Base-by-base conservation (phyloP, 306 rosid species). In the Dryas drummondii region DNA sequence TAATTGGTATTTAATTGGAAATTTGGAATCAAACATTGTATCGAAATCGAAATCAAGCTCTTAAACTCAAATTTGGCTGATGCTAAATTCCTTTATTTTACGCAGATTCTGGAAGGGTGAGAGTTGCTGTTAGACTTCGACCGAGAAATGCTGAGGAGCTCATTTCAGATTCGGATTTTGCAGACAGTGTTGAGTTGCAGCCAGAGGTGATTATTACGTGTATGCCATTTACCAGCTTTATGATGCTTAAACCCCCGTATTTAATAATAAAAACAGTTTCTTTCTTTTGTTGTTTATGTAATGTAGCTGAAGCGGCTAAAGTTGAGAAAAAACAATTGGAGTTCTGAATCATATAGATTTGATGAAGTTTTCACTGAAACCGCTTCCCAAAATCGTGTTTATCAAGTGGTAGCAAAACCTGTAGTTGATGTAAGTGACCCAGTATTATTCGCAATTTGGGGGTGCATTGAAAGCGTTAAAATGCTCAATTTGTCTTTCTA, bases 281-380 rank as follows among this genome's bases (percentile, higher is more conserved):
- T 26, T 45, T 45, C 15, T 17, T 19, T 40, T 64, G 9, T 2
- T 54, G 11, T 46, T 1, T 59, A 51, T 19, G 17, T 56, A 75
- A 48, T 69, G 80, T 51, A 87, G 94, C 76, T 87, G 78, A 89
- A 89, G 86, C 85, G 91, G 82, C 59, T 89, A 52, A 89, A 82
- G 82, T 64, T 87, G 84, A 87, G 80, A 62, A 89, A 87, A 66
- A 89, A 89, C 84, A 87, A 89, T 82, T 89, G 94, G 94, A 87
- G 72, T 68, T 82, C 89, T 8, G 94, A 89, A 66, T 85, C 91
- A 9, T 87, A 85, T 41, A 82, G 86, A 70, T 89, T 87, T 82
- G 94, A 89, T 78, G 94, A 85, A 59, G 80, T 89, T 77, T 85
- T 89, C 60, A 85, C 87, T 0, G 94, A 87, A 68, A 79, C 87